These are phyloP conservation scores for Pseudogymnoascus sp. DNA, from an alignment of 2,329 filamentous ascomycete genomes.

Conservation along the genomic window DNA sequence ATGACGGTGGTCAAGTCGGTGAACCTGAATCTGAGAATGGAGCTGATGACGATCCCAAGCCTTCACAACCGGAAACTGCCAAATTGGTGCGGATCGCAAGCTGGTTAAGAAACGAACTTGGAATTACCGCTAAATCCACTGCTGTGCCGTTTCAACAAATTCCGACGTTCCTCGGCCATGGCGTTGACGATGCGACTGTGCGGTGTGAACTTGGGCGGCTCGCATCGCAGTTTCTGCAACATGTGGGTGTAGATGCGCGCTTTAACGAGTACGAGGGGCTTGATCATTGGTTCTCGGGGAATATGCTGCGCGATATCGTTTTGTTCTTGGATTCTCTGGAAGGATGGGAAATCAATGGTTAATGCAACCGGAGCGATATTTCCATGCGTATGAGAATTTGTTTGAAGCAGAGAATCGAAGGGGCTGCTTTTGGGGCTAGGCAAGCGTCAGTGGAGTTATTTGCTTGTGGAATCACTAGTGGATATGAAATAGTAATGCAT, in stretches of 20 bases:
- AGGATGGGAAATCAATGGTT: neutral
- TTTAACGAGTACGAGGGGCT: slow-evolving; percentile 34
- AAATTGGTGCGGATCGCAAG: neutral
- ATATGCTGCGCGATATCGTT: slow-evolving; percentile 34
- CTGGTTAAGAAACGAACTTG: neutral
- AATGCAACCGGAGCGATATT: neutral
- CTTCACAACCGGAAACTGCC: neutral
- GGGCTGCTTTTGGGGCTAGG: neutral
- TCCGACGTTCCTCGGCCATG: slow-evolving; percentile 40
- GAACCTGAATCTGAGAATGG: slow-evolving; percentile 11
- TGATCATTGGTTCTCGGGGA: slow-evolving; percentile 37
- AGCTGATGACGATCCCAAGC: neutral
- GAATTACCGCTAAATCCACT: neutral
- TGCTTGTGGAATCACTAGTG: neutral
- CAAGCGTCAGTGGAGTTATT: neutral
- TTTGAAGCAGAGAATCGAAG: neutral
- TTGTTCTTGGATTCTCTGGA: slow-evolving; percentile 23
- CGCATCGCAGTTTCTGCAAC: slow-evolving; percentile 27
- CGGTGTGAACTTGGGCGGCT: slow-evolving; percentile 28
- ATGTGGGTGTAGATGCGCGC: slow-evolving; percentile 28
- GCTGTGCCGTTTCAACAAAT: slow-evolving; percentile 18
- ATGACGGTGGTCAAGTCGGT: slow-evolving; percentile 12
- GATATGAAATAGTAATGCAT: neutral
- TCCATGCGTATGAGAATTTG: neutral
- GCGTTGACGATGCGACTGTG: slow-evolving; percentile 35